Evolutionary conservation across 2,329 filamentous ascomycete species (phyloP), one percentile per base, ranked within the genome.

Genomic region (Calonectria pseudoturangicola): DNA sequence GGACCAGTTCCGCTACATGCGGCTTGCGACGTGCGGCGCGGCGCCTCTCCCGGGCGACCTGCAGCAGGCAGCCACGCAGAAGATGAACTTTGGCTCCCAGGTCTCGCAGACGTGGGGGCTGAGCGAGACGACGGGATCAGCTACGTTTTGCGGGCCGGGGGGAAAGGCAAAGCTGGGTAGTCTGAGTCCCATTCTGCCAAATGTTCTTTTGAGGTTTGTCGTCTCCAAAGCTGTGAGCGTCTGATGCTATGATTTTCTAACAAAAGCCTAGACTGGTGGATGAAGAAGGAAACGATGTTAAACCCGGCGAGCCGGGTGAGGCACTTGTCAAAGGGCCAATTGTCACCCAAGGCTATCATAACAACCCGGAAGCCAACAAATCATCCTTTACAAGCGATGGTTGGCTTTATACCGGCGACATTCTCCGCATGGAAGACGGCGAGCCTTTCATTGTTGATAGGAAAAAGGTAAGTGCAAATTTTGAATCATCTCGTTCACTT

Each of bases 351-450:
- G 94, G 93, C 9, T 96, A 95, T 78, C 87, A 91, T 75, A 92
- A 92, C 76, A 95, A 95, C 75, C 86, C 89, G 0, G 86, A 90
- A 74, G 93, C 91, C 0, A 95, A 93, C 1, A 85, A 84, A 0
- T 89, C 92, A 64, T 89, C 92, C 0, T 89, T 95, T 68, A 81
- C 80, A 0, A 12, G 58, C 3, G 82, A 86, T 27, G 86, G 85
- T 4, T 97, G 93, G 87, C 95, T 96, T 87, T 93, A 93, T 79
- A 96, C 94, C 0, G 95, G 94, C 0, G 95, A 97, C 79, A 90
- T 96, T 4, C 93, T 94, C 0, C 90, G 92, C 72, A 91, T 94
- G 82, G 92, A 95, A 75, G 84, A 88, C 48, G 88, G 93, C 18
- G 90, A 92, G 64, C 93, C 95, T 77, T 95, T 91, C 84, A 94